Evolutionary conservation across 2,329 filamentous ascomycete genomes (phyloP).

Genomic region (Periconia digitata): DNA sequence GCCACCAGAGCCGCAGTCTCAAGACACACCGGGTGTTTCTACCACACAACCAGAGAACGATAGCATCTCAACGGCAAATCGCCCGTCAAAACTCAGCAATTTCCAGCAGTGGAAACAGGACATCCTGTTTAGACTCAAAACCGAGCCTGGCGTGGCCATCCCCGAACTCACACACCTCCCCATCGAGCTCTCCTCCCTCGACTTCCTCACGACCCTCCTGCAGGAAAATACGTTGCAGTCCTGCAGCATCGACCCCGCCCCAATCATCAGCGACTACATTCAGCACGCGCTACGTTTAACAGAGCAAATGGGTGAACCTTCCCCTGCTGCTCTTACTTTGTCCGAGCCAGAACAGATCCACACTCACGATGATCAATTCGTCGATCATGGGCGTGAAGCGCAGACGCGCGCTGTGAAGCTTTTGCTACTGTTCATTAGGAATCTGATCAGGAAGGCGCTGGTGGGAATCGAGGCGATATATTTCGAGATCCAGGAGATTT

Average conservation of each 20-base stretch:
- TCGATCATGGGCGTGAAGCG: slow-evolving; percentile 35
- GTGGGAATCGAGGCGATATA: slow-evolving; percentile 34
- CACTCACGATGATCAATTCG: background rate
- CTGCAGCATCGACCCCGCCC: slow-evolving; percentile 28
- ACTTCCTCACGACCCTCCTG: slow-evolving; percentile 43
- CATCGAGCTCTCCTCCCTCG: slow-evolving; percentile 39
- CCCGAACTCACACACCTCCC: slow-evolving; percentile 39
- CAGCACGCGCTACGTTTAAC: slow-evolving; percentile 41
- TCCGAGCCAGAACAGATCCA: slow-evolving; percentile 3
- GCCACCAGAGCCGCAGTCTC: slow-evolving; percentile 6
- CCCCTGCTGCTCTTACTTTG: slow-evolving; percentile 2
- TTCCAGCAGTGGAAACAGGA: slow-evolving; percentile 24
- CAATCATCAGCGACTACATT: slow-evolving; percentile 38
- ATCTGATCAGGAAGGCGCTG: slow-evolving; percentile 37
- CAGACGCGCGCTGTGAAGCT: slow-evolving; percentile 40
- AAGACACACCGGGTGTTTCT: background rate
- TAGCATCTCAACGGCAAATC: background rate
- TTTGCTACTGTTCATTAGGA: slow-evolving; percentile 43
- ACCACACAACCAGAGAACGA: background rate
- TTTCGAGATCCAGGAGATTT: slow-evolving; percentile 46
- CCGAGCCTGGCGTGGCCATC: slow-evolving; percentile 23
- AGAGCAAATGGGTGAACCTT: slow-evolving; percentile 33
- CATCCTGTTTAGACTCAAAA: slow-evolving; percentile 21
- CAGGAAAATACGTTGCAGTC: slow-evolving; percentile 22
- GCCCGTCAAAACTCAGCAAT: slow-evolving; percentile 10